Evolutionary conservation across 2,329 filamentous ascomycete species (phyloP).

Genomic region (Paecilomyces sp.): DNA sequence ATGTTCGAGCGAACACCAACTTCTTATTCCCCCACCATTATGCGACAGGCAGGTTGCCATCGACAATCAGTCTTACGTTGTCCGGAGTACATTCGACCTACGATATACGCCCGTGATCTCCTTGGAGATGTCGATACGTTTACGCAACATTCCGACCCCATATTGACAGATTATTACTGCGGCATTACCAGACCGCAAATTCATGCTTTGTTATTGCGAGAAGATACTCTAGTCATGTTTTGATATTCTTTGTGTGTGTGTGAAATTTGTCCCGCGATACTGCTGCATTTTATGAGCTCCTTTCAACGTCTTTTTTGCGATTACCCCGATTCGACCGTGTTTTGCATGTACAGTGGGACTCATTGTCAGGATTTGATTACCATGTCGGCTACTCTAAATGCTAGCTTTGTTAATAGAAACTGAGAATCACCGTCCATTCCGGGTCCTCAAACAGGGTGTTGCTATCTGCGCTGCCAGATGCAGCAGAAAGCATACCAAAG

Average conservation of each 20-base stretch:
- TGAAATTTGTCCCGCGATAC: background rate
- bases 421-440: background rate
- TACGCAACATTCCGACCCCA: background rate
- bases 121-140: background rate
- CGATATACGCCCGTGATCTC: background rate
- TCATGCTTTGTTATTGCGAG: background rate
- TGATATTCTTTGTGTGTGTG: background rate
- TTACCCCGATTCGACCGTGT: constrained; percentile 10
- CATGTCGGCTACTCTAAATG: background rate
- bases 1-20: background rate
- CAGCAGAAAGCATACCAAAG: background rate
- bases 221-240: background rate
- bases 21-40: background rate
- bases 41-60: background rate
- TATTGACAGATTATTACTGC: background rate
- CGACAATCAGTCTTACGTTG: background rate
- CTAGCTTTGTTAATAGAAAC: background rate
- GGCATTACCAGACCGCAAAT: background rate
- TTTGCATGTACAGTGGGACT: constrained; percentile 4
- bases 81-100: background rate
- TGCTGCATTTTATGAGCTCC: background rate
- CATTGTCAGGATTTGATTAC: constrained; percentile 9
- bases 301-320: background rate
- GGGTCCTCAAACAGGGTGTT: background rate
- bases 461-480: background rate